Evolutionary conservation across 192 early-diverging fungal species (phyloP).

Genomic region (Backusella psychrophila): DNA sequence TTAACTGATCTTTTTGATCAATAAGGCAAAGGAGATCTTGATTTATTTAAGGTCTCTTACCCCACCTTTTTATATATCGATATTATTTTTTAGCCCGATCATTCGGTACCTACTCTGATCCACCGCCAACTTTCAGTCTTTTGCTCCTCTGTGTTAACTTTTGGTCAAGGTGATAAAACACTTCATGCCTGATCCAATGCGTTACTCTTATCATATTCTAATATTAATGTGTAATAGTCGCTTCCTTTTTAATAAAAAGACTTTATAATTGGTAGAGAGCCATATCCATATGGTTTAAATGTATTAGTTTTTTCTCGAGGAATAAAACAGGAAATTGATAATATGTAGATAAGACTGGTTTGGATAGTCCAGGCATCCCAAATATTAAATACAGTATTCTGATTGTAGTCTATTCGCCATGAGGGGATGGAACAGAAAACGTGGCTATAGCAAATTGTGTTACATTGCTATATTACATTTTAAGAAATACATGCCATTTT

Average conservation of each 20-base stretch:
- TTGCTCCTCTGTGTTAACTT: background rate
- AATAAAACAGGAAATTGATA: background rate
- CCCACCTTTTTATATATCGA: background rate
- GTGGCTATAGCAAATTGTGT: background rate
- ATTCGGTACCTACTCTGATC: background rate
- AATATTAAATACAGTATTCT: background rate
- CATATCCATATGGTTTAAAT: background rate
- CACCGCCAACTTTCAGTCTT: background rate
- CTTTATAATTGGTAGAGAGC: background rate
- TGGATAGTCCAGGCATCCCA: background rate
- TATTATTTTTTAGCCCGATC: background rate
- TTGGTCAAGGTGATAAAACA: background rate
- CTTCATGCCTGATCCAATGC: background rate
- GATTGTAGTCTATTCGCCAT: background rate
- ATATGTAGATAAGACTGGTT: conserved; percentile 4
- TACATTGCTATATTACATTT: background rate
- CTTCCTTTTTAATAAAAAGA: background rate
- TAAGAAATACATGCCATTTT: background rate
- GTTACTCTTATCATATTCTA: background rate
- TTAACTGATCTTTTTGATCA: background rate
- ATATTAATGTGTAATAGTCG: background rate
- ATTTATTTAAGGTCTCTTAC: background rate
- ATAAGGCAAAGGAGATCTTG: background rate
- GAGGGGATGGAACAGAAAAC: background rate
- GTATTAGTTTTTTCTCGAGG: background rate